A percentile compares a stretch with the other conserved stretches of the same genome.
Conservation (phyloP, 805 yeast genomes). For the Danielozyma ontarioensis region DNA sequence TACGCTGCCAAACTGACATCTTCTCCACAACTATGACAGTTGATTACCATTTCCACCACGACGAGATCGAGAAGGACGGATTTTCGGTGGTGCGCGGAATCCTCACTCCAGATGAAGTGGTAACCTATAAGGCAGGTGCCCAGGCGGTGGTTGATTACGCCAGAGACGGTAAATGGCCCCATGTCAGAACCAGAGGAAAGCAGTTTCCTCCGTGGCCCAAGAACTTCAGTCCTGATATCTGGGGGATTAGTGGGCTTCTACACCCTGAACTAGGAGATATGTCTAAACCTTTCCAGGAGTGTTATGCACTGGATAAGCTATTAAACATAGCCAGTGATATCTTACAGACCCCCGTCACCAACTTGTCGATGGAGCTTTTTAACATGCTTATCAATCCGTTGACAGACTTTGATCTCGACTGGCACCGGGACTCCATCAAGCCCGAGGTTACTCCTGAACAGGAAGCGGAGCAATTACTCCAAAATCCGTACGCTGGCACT, state of each 20-base stretch:
- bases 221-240: conserved; percentile 45
- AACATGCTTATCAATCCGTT: conserved; percentile 51
- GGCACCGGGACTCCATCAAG: conserved; percentile 49
- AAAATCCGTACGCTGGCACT: conserved; percentile 41
- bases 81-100: conserved; percentile 36
- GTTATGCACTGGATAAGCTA: conserved; percentile 35
- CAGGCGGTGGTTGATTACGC: conserved; percentile 35
- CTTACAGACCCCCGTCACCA: conserved; percentile 30
- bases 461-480: conserved; percentile 34
- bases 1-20: no score
- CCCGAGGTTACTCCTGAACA: conserved; percentile 43
- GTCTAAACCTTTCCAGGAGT: conserved; percentile 33
- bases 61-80: conserved; percentile 30
- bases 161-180: conserved; percentile 44
- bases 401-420: conserved; percentile 47
- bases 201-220: conserved; percentile 58
- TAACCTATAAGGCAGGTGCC: conserved; percentile 29
- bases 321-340: conserved; percentile 38
- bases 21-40: no score
- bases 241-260: conserved; percentile 47
- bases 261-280: conserved; percentile 40
- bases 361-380: conserved; percentile 43
- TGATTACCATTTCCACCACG: conserved; percentile 30
- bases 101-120: conserved; percentile 36
- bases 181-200: conserved; percentile 46